A percentile compares a stretch with the other conserved stretches of the same genome.
These are phyloP conservation scores for Lactarius hatsudake DNA, from an alignment of 768 basidiomycete genomes.

Conservation along the genomic window DNA sequence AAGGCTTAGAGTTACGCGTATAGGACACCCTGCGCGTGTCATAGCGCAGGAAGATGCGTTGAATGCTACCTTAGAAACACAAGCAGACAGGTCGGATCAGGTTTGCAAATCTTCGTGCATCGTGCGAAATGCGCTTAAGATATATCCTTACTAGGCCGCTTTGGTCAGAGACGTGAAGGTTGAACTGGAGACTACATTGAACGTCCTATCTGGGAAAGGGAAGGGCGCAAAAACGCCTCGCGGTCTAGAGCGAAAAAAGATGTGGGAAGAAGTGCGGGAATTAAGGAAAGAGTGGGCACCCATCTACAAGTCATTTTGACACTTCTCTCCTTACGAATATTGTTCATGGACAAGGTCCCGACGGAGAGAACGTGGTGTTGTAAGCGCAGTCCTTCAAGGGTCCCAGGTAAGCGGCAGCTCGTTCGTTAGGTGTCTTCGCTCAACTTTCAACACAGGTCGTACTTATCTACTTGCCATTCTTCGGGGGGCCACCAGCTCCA, in stretches of 20 bases:
- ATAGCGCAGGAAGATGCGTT: constrained; percentile 67
- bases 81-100: constrained; percentile 72
- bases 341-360: constrained; percentile 59
- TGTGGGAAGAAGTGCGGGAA: constrained; percentile 85
- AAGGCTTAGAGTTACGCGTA: constrained; percentile 68
- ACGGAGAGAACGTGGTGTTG: constrained; percentile 81
- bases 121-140: not conserved
- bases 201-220: constrained; percentile 64
- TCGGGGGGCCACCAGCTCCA: constrained; percentile 81
- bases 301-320: not conserved
- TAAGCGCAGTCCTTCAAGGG: constrained; percentile 72
- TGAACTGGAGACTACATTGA: constrained; percentile 73
- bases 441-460: constrained; percentile 57
- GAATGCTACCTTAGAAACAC: constrained; percentile 67
- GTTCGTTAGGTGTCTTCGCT: constrained; percentile 1
- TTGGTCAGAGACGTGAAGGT: constrained; percentile 86
- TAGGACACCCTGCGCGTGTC: constrained; percentile 94
- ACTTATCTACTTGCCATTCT: constrained; percentile 92
- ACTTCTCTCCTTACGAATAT: constrained; percentile 6
- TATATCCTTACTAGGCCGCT: constrained; percentile 49
- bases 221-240: constrained; percentile 69
- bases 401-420: constrained; percentile 54
- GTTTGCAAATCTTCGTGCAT: constrained; percentile 32
- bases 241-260: constrained; percentile 71
- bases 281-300: constrained; percentile 81